A percentile compares a stretch with the other conserved stretches of the same genome.
Evolutionary conservation across 176 grass and related monocot species (phyloP).

Genomic region (Triticum monococcum): DNA sequence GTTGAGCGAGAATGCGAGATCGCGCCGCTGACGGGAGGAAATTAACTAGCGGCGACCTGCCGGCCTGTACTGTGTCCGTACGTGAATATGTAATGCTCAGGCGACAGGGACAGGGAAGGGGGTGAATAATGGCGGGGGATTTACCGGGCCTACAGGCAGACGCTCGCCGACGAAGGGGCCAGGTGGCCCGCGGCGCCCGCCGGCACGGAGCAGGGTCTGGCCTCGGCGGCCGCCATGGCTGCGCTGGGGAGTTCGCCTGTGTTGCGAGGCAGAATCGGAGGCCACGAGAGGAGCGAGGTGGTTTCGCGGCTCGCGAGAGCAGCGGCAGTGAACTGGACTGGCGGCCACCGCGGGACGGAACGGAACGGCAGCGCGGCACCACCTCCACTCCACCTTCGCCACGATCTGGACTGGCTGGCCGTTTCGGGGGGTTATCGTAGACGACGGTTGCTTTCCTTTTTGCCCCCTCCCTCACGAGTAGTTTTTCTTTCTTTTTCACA

Average conservation of each 20-base stretch:
- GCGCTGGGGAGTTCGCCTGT: neutral
- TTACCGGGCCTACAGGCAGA: constrained; percentile 12
- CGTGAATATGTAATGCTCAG: constrained; percentile 32
- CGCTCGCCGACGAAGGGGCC: neutral
- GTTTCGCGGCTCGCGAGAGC: neutral
- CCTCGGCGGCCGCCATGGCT: constrained; percentile 21
- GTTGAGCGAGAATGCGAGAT: constrained; percentile 18
- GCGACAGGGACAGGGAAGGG: constrained; percentile 21
- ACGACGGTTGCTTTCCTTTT: constrained; percentile 32
- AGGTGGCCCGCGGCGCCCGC: neutral
- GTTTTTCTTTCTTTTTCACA: neutral
- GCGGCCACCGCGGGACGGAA: constrained; percentile 16
- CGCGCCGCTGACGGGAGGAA: constrained; percentile 3
- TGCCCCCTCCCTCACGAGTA: neutral
- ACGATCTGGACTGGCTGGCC: constrained; percentile 20
- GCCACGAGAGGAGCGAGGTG: neutral
- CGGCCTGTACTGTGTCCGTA: neutral
- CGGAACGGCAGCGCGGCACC: neutral
- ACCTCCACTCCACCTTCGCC: neutral
- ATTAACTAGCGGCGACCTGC: neutral
- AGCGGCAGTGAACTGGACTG: neutral
- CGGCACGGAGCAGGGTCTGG: neutral
- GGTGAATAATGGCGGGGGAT: constrained; percentile 6
- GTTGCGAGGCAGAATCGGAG: neutral
- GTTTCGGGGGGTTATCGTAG: constrained; percentile 22